Evolutionary conservation across 2,329 filamentous ascomycete species (phyloP).

Genomic region (Cordyceps farinosa): DNA sequence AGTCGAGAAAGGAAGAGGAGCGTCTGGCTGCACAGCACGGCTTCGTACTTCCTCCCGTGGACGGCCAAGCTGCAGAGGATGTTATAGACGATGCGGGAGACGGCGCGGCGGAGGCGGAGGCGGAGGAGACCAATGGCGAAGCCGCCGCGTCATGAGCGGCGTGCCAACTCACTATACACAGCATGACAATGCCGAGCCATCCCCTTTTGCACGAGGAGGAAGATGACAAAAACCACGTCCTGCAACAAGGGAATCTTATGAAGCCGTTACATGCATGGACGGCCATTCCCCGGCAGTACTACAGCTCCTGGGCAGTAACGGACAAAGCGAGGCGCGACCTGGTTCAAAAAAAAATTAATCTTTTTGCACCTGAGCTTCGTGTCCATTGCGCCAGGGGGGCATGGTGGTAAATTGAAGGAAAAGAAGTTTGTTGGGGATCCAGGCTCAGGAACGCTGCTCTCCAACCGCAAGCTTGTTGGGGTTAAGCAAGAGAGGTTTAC

Average conservation of each 20-base stretch:
- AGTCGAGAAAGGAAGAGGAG: slow-evolving; percentile 75
- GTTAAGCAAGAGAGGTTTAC: not conserved
- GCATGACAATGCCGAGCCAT: slow-evolving; percentile 13
- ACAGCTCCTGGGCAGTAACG: not conserved
- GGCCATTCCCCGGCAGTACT: not conserved
- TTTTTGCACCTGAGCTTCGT: not conserved
- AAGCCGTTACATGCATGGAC: not conserved
- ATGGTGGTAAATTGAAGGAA: too few relatives aligned
- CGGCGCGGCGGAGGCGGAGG: not conserved
- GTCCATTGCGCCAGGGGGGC: not conserved
- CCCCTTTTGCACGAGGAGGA: not conserved
- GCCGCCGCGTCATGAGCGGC: slow-evolving; percentile 12
- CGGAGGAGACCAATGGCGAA: not conserved
- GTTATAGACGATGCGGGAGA: slow-evolving; percentile 13
- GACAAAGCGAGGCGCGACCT: not conserved
- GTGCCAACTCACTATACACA: not conserved
- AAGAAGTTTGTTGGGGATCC: not conserved
- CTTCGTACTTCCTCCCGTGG: slow-evolving; percentile 16
- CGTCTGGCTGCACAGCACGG: slow-evolving; percentile 41
- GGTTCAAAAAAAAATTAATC: not conserved
- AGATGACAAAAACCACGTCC: not conserved
- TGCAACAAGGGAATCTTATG: not conserved
- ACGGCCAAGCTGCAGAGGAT: not conserved
- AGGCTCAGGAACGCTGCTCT: not conserved
- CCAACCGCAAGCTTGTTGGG: not conserved